Percentiles rank a stretch among this genome's conserved stretches.
Conservation (phyloP, 2,329 filamentous ascomycete species). For the Fusarium abutilonis region DNA sequence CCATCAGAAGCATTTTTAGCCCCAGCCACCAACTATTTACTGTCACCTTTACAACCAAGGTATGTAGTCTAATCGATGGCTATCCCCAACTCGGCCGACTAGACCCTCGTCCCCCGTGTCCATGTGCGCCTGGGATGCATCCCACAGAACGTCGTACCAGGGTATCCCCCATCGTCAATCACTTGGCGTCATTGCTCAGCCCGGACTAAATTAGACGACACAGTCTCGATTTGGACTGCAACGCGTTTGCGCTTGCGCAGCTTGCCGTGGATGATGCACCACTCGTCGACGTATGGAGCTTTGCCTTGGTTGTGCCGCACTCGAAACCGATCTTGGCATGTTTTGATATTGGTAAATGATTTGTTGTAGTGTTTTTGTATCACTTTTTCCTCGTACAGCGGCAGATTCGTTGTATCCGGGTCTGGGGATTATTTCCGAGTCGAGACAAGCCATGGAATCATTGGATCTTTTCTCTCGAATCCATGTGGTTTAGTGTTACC, state of each 20-base stretch:
- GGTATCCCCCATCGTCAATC: conserved; percentile 18
- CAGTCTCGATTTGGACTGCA: conserved; percentile 26
- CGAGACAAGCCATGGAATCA: conserved; percentile 21
- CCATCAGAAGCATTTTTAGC: neutral
- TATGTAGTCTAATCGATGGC: conserved; percentile 27
- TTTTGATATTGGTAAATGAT: conserved; percentile 9
- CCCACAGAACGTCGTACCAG: conserved; percentile 31
- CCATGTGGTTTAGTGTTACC: conserved; percentile 25
- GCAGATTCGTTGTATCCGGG: conserved; percentile 21
- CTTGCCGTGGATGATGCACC: conserved; percentile 30
- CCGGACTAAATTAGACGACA: conserved; percentile 19
- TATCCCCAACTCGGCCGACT: conserved; percentile 37
- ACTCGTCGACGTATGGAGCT: neutral
- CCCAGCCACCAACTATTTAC: conserved; percentile 40
- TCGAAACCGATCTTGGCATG: conserved; percentile 24
- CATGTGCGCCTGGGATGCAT: conserved; percentile 38
- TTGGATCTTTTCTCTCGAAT: conserved; percentile 17
- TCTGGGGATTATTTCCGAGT: conserved; percentile 34
- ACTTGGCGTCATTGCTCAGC: conserved; percentile 31
- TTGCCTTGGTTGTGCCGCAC: conserved; percentile 22
- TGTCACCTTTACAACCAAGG: conserved; percentile 39
- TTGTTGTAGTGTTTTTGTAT: conserved; percentile 20
- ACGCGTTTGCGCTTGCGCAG: conserved; percentile 41
- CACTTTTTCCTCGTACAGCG: conserved; percentile 24
- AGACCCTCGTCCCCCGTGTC: conserved; percentile 32